Evolutionary conservation across 2,329 filamentous ascomycete species (phyloP), one percentile per base, ranked within the genome.

Genomic region (Curvularia hawaiiensis): DNA sequence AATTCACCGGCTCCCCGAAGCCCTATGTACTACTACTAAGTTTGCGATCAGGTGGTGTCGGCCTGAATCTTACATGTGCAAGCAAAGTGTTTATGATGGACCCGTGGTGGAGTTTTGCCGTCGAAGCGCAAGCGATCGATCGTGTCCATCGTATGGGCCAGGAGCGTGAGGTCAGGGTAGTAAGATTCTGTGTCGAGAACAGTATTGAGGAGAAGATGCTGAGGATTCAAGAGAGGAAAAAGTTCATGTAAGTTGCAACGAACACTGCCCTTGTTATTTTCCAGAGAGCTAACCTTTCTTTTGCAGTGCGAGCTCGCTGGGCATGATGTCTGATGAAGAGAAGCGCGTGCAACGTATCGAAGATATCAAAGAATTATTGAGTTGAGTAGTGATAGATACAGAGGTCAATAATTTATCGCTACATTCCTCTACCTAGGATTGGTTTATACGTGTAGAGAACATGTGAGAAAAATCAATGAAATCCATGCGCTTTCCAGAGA

Each of bases 11-110:
- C 0, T 79, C 31, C 56, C 70, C 61, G 2, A 86, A 84, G 48
- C 91, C 91, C 24, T 85, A 85, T 2, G 85, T 99, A 1, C 80
- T 99, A 4, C 82, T 99, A 1, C 85, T 99, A 50, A 94, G 89
- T 67, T 80, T 99, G 54, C 85, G 92, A 20, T 95, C 96, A 0
- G 95, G 96, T 4, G 96, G 95, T 24, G 95, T 99, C 0, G 95
- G 95, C 0, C 82, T 99, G 43, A 99, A 99, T 72, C 78, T 99
- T 60, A 98, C 94, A 0, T 88, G 88, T 64, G 95, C 95, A 6
- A 91, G 89, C 62, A 83, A 91, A 52, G 96, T 99, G 5, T 99
- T 90, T 79, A 96, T 99, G 90, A 98, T 99, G 95, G 95, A 99
- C 76, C 95, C 95, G 0, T 99, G 95, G 95, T 99, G 95, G 95